Evolutionary conservation across 805 yeast genomes (phyloP), one percentile per base, ranked within the genome.

Genomic region (Saccharomycodes ludwigii): DNA sequence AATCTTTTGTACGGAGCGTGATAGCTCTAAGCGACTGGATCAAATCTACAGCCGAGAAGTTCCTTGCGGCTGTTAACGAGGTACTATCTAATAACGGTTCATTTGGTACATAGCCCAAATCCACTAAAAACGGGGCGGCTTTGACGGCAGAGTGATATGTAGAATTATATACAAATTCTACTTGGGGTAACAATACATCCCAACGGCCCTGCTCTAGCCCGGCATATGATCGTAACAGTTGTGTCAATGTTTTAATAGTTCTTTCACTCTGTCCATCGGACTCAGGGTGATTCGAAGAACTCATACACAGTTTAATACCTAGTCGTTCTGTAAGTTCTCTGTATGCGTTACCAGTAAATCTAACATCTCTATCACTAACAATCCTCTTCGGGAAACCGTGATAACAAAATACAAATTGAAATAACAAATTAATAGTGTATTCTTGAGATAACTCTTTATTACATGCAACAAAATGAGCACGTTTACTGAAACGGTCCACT

Each of bases 401-500:
- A 24, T 35, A 38, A 4, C 32, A n/a, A 19, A 42, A 40, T 11
- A 38, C 26, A 21, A 29, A 36, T 2, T 39, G 19, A 26, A 33
- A 37, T 4, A 38, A 19, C 9, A 32, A 5, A n/a, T 43, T 39
- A 13, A 42, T 33, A 5, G 36, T 34, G 24, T 32, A 41, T 14
- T 21, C 30, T 2, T 47, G 32, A 12, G 31, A 29, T 13, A 37
- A 18, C 8, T 34, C 19, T 13, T 40, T 40, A 4, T 12, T 16
- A 12, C 34, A 14, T 2, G 43, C 31, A 9, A 36, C 30, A 22
- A 44, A 37, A 18, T 40, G 41, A 2, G 38, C 36, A 11, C 43
- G 23, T 20, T 44, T 44, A 6, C 37, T 32, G 14, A 42, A 39
- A 5, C 36, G 3, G 28, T 43, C 41, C 1, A 40, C 45, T n/a